Evolutionary conservation across 2,329 filamentous ascomycete genomes (phyloP).

Genomic region (Hymenoscyphus linearis): DNA sequence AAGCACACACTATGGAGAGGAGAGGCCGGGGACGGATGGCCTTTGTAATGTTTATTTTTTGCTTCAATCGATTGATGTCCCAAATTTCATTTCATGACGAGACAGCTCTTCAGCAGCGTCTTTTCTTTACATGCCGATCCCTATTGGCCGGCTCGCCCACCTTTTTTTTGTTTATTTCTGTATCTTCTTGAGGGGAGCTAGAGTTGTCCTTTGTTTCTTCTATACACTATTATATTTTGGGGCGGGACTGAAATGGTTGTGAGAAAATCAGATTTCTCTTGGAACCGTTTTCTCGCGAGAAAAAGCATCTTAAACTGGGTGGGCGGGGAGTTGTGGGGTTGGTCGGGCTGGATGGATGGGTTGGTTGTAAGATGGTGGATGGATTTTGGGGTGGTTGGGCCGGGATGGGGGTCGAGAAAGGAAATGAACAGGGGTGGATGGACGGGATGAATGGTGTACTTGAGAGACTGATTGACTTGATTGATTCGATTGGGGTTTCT

Average conservation of each 20-base stretch:
- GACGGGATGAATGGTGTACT: not conserved
- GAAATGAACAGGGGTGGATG: not conserved
- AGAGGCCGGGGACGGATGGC: not conserved
- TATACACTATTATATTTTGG: not conserved
- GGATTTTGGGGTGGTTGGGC: not conserved
- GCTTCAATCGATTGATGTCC: constrained; percentile 10
- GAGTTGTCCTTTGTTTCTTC: too few species aligned
- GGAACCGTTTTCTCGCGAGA: not conserved
- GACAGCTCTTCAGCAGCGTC: not conserved
- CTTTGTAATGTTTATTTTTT: constrained; percentile 10
- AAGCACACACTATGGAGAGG: not conserved
- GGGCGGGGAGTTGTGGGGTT: not conserved
- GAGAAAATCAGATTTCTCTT: too few species aligned
- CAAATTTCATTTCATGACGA: constrained; percentile 3
- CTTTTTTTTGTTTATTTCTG: constrained; percentile 1
- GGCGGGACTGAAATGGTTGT: not conserved
- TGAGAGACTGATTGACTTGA: not conserved
- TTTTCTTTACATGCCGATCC: not conserved
- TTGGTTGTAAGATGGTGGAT: not conserved
- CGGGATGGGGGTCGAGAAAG: not conserved
- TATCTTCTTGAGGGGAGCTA: constrained; percentile 1
- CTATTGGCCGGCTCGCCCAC: not conserved
- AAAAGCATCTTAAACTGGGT: not conserved
- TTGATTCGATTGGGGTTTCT: too few species aligned
- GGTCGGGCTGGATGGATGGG: not conserved